A percentile compares a stretch with the other conserved stretches of the same genome.
These are phyloP conservation scores for Synchytrium microbalum DNA, from an alignment of 371 early-diverging fungal genomes.

Conservation along the genomic window DNA sequence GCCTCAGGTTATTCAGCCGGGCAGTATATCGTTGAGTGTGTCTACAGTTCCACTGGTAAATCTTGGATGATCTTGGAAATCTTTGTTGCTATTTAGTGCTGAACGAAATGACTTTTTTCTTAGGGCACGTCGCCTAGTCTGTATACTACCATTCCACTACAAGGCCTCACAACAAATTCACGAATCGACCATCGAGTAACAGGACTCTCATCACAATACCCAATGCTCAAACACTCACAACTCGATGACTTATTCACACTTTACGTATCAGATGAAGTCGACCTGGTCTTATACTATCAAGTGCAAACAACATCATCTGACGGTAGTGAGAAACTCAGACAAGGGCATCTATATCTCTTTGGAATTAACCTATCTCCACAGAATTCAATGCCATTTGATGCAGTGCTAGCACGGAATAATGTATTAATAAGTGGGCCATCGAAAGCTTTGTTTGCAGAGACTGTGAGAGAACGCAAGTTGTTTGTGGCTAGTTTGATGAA, in stretches of 20 bases:
- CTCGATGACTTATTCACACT: constrained; percentile 57
- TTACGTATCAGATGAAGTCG: constrained; percentile 75
- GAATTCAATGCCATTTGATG: constrained; percentile 50
- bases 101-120: neutral
- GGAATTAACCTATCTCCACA: constrained; percentile 80
- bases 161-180: constrained; percentile 56
- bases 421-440: constrained; percentile 13
- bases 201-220: constrained; percentile 52
- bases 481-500: constrained; percentile 54
- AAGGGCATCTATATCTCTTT: constrained; percentile 76
- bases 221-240: constrained; percentile 44
- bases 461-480: constrained; percentile 55
- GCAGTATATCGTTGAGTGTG: constrained; percentile 13
- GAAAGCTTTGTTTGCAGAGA: constrained; percentile 59
- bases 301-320: constrained; percentile 21
- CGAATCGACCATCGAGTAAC: constrained; percentile 64
- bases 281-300: constrained; percentile 81
- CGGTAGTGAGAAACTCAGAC: neutral
- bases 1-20: constrained; percentile 7
- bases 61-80: neutral
- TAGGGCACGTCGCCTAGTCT: constrained; percentile 5
- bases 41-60: constrained; percentile 23
- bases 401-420: constrained; percentile 8
- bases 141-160: constrained; percentile 38
- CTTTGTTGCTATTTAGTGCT: neutral